Conservation (phyloP, 2,329 filamentous ascomycete genomes). For the Epicoccum nigrum region DNA sequence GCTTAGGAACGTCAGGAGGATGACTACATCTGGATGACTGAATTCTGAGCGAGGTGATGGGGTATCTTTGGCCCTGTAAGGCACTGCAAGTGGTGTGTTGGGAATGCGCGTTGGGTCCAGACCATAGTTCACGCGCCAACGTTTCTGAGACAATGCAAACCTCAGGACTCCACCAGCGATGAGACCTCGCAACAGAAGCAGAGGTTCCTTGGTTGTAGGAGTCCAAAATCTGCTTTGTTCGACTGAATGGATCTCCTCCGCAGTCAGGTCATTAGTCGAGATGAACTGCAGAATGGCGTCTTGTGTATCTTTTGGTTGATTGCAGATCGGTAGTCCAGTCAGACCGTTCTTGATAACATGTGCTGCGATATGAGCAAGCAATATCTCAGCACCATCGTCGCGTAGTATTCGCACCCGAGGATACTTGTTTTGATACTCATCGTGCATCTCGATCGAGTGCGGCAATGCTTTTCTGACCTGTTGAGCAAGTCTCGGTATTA, state of each 20-base stretch:
- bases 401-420: conserved; percentile 59
- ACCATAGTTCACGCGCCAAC: conserved; percentile 71
- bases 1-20: conserved; percentile 67
- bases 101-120: conserved; percentile 57
- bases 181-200: conserved; percentile 62
- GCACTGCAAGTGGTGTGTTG: conserved; percentile 61
- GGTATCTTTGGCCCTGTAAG: conserved; percentile 69
- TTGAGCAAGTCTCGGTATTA: conserved; percentile 48
- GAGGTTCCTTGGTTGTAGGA: conserved; percentile 35
- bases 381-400: conserved; percentile 33
- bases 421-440: conserved; percentile 47
- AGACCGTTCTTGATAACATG: conserved; percentile 55
- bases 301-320: conserved; percentile 40
- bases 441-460: conserved; percentile 52
- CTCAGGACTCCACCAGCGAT: conserved; percentile 61
- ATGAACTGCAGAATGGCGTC: conserved; percentile 55
- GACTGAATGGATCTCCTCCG: conserved; percentile 33
- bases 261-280: conserved; percentile 39
- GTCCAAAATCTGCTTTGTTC: conserved; percentile 47
- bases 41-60: conserved; percentile 69
- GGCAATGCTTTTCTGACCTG: conserved; percentile 43
- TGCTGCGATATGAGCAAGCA: conserved; percentile 33
- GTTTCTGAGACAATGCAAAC: conserved; percentile 62
- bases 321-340: conserved; percentile 52
- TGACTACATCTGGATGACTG: conserved; percentile 70